phyloP scores from a whole-genome alignment of 2,329 filamentous ascomycete species.

The Fusarium euwallaceae region DNA sequence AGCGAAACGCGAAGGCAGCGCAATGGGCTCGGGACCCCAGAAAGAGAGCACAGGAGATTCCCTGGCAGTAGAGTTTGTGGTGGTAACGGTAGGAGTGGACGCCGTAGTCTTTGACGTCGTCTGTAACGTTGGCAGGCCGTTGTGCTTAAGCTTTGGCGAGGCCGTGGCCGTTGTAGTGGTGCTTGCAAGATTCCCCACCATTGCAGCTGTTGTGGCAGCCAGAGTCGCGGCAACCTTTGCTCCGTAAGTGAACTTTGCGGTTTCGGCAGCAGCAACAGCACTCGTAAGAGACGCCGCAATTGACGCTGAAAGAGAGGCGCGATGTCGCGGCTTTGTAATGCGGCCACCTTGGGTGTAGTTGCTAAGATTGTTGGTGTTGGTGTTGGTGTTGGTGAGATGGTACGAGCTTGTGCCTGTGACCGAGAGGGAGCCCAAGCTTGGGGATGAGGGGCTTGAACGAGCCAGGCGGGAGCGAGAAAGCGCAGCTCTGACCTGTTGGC shows the following conservation, averaged over 20 bases:
- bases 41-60: conserved; percentile 67
- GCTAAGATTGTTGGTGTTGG: conserved; percentile 21
- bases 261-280: conserved; percentile 38
- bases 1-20: conserved; percentile 70
- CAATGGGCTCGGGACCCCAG: conserved; percentile 69
- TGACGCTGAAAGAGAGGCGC: conserved; percentile 36
- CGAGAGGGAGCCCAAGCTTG: conserved; percentile 28
- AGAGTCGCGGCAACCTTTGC: conserved; percentile 35
- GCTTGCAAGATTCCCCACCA: conserved; percentile 31
- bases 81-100: conserved; percentile 20
- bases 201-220: conserved; percentile 28
- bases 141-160: conserved; percentile 32
- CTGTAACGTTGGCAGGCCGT: conserved; percentile 17
- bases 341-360: conserved; percentile 44
- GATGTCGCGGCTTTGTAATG: conserved; percentile 45
- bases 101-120: conserved; percentile 21
- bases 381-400: conserved; percentile 26
- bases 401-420: conserved; percentile 25
- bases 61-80: conserved; percentile 50
- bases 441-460: conserved; percentile 40
- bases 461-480: conserved; percentile 36
- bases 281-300: conserved; percentile 37
- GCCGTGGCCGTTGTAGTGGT: conserved; percentile 32
- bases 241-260: conserved; percentile 37
- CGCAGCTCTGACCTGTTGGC: conserved; percentile 37